Conservation (phyloP, 345 rosid genomes). For the Hevea brasiliensis region DNA sequence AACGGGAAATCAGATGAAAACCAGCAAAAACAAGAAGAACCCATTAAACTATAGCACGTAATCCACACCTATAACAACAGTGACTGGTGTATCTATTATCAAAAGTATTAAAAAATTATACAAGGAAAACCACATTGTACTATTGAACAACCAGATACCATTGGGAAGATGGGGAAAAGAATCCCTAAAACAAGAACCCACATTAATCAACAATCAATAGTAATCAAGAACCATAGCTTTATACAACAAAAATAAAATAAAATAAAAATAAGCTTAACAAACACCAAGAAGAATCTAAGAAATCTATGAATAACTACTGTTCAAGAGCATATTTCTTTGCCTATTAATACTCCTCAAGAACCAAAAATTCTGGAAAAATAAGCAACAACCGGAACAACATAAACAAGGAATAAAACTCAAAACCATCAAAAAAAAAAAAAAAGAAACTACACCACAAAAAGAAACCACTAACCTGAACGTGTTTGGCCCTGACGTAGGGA, state of each 20-base stretch:
- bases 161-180: not conserved
- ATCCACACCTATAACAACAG: not conserved
- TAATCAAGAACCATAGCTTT: not conserved
- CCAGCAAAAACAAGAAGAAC: not conserved
- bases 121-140: not conserved
- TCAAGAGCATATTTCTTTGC: not conserved
- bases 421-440: conserved; percentile 1
- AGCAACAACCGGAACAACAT: not conserved
- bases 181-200: not conserved
- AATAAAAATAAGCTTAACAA: not conserved
- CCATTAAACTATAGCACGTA: not conserved
- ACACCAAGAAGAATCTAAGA: conserved; percentile 8
- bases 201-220: not conserved
- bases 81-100: not conserved
- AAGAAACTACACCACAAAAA: not conserved
- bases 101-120: not conserved
- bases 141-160: not conserved
- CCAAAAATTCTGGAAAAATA: not conserved
- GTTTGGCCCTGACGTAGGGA: conserved; percentile 85
- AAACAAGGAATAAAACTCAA: conserved; percentile 4
- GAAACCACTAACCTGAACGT: conserved; percentile 52
- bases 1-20: not conserved
- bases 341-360: not conserved
- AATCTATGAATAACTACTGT: not conserved
- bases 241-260: not conserved